Evolutionary conservation across 108 stramenopile genomes (phyloP).

Genomic region (Pseudonitzschia multiseries): DNA sequence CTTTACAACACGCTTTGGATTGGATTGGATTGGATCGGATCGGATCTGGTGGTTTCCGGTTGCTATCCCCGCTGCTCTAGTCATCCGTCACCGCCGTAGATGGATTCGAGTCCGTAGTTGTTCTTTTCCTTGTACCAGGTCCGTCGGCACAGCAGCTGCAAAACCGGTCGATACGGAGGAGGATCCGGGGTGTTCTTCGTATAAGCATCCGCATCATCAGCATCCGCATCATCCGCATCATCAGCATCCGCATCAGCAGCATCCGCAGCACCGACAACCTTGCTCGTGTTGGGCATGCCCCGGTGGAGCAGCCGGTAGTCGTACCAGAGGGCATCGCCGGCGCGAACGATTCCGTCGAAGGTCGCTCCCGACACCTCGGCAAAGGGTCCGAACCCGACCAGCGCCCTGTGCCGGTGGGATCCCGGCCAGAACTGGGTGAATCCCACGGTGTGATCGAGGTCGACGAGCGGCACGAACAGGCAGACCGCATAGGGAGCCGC

Average conservation of each 20-base stretch:
- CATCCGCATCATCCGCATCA: too few relatives aligned
- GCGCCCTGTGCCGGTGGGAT: constrained; percentile 40
- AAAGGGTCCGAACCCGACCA: constrained; percentile 55
- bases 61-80: too few relatives aligned
- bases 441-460: constrained; percentile 50
- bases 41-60: too few relatives aligned
- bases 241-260: neutral
- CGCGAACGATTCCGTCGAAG: constrained; percentile 38
- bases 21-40: too few relatives aligned
- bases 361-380: constrained; percentile 44
- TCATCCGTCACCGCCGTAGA: neutral
- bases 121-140: constrained; percentile 48
- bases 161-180: constrained; percentile 37
- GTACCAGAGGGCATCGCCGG: constrained; percentile 57
- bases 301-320: constrained; percentile 67
- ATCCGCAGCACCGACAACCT: neutral
- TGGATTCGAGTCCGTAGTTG: constrained; percentile 49
- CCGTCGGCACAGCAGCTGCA: constrained; percentile 50
- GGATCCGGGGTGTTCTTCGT: neutral
- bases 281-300: constrained; percentile 43
- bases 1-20: too few relatives aligned
- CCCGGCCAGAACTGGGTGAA: constrained; percentile 73
- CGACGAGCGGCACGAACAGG: constrained; percentile 63
- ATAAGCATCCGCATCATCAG: neutral
- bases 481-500: constrained; percentile 57